Evolutionary conservation across 2,329 filamentous ascomycete species (phyloP).

Genomic region (Aureobasidium zeae): DNA sequence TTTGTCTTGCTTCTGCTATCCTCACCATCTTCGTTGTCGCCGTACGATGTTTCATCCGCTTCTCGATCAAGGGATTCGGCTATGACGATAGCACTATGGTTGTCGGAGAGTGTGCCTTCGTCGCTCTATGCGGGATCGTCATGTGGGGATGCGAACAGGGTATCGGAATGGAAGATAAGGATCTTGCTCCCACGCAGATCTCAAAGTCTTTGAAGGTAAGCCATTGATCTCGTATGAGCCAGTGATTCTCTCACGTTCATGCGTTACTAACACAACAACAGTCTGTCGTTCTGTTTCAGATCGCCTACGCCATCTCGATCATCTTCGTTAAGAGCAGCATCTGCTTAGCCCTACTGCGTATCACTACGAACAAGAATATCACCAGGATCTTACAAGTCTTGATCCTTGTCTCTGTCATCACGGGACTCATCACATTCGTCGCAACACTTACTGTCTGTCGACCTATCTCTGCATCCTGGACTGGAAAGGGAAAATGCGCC

Average conservation of each 20-base stretch:
- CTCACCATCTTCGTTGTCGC: conserved; percentile 6
- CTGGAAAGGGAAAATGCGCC: neutral
- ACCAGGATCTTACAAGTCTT: too few relatives aligned
- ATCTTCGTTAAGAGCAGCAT: conserved; percentile 16
- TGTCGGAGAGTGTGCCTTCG: too few relatives aligned
- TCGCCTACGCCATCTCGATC: conserved; percentile 9
- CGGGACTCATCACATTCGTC: conserved; percentile 6
- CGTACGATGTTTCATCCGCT: conserved; percentile 11
- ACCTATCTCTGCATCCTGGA: too few relatives aligned
- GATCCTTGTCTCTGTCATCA: conserved; percentile 12
- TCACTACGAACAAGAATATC: neutral
- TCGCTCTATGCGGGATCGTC: neutral
- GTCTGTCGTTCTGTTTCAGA: too few relatives aligned
- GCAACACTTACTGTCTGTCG: conserved; percentile 1
- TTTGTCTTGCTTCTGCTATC: too few relatives aligned
- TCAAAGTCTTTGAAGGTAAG: conserved; percentile 8
- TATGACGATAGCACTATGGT: conserved; percentile 13
- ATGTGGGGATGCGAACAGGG: conserved; percentile 11
- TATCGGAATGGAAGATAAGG: conserved; percentile 12
- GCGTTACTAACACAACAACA: too few relatives aligned
- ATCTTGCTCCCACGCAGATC: conserved; percentile 4
- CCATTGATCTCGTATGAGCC: neutral
- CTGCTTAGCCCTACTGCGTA: conserved; percentile 13
- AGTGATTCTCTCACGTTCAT: neutral
- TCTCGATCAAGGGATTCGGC: conserved; percentile 11